Conservation (phyloP, 176 grass and related monocot species). For the Triticum aestivum region DNA sequence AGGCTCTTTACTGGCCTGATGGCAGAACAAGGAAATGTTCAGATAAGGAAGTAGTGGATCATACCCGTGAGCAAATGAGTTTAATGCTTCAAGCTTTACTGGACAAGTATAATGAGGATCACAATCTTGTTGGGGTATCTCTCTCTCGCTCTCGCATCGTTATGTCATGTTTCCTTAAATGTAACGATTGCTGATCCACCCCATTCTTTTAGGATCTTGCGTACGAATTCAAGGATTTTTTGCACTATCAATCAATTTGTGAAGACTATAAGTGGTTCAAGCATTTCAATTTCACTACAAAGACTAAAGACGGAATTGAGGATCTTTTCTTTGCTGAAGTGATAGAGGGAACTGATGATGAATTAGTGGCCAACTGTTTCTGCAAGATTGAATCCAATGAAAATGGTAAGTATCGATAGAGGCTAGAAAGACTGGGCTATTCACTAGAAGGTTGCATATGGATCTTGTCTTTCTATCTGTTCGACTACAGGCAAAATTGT, state of each 20-base stretch:
- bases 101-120: neutral
- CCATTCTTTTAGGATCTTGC: neutral
- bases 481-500: neutral
- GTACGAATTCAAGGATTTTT: neutral
- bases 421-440: neutral
- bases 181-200: neutral
- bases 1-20: slow-evolving; percentile 6
- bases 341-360: neutral
- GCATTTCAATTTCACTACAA: slow-evolving; percentile 10
- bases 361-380: neutral
- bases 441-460: neutral
- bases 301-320: neutral
- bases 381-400: slow-evolving; percentile 7
- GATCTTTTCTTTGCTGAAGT: slow-evolving; percentile 10
- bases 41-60: neutral
- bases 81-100: slow-evolving; percentile 8
- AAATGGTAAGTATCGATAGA: neutral
- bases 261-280: neutral
- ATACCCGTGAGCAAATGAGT: neutral
- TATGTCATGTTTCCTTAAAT: neutral
- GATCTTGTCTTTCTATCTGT: neutral
- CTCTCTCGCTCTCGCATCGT: neutral
- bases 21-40: slow-evolving; percentile 1
- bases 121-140: neutral
- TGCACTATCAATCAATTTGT: neutral